These are phyloP conservation scores for Vanderwaltozyma tropicalis DNA, from an alignment of 805 yeast species.

Conservation along the genomic window DNA sequence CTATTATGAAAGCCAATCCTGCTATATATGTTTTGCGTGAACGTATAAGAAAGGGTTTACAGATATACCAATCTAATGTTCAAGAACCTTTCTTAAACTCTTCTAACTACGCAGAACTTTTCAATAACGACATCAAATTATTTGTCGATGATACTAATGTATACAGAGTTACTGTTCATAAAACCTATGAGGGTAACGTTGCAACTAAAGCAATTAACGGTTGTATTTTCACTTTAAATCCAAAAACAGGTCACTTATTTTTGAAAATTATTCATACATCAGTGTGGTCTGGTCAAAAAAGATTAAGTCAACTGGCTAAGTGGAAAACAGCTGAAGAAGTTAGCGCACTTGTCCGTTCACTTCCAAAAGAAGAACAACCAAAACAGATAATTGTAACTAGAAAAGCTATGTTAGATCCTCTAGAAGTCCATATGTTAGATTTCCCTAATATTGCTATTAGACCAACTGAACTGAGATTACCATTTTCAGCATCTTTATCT, in stretches of 20 bases:
- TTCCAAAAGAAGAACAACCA: constrained; percentile 92
- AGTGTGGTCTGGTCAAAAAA: constrained; percentile 94
- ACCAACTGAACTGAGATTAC: constrained; percentile 79
- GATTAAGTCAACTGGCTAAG: constrained; percentile 84
- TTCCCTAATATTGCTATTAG: constrained; percentile 87
- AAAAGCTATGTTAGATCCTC: constrained; percentile 85
- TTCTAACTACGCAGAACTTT: constrained; percentile 79
- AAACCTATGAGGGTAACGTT: constrained; percentile 85
- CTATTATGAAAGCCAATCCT: constrained; percentile 91
- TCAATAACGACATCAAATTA: constrained; percentile 71
- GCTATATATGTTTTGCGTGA: constrained; percentile 86
- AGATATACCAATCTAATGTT: constrained; percentile 85
- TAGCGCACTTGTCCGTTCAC: constrained; percentile 76
- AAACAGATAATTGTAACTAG: constrained; percentile 83
- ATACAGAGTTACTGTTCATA: constrained; percentile 83
- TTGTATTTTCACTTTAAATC: constrained; percentile 79
- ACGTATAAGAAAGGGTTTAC: constrained; percentile 87
- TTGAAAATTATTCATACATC: constrained; percentile 85
- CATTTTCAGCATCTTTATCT: constrained; percentile 78
- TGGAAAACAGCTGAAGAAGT: constrained; percentile 99
- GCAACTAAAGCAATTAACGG: constrained; percentile 93
- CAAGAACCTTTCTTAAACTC: constrained; percentile 87
- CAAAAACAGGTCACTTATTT: constrained; percentile 82
- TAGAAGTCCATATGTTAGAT: constrained; percentile 94
- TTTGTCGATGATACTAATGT: constrained; percentile 93